Evolutionary conservation across 305 asterid genomes (phyloP), one percentile per base, ranked within the genome.

Genomic region (Fraxinus greggii): DNA sequence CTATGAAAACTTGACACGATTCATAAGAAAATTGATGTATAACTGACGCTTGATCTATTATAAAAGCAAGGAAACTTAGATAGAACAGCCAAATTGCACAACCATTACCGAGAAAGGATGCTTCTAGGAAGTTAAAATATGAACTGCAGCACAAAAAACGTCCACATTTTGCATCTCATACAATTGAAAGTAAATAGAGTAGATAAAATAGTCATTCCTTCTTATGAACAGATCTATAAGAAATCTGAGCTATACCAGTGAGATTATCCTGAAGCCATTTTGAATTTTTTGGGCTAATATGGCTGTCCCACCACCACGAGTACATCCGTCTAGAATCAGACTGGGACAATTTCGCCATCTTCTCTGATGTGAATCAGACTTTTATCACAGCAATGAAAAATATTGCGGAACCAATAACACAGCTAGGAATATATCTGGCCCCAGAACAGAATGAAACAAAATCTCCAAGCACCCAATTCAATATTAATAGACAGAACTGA

Each of bases 241-340:
- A 15, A 79, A 79, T 9, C 33, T 36, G n/a, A 63, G 69, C n/a
- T 45, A 65, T 90, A 95, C 98, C 98, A 86, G 97, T 93, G 87
- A 97, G 99, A 90, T 97, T 97, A 79, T 97, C 97, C 91, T 93
- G 92, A 79, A 97, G 98, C 99, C 98, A 97, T 87, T 93, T 97
- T 36, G 99, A 97, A 82, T 97, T 97, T 79, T 95, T 97, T 89
- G 98, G 98, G 88, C 99, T 97, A 82, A 95, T 93, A 81, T 97
- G 99, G 84, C 99, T 97, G 84, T 97, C 96, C 99, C 98, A 97
- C 99, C 99, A 97, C 99, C 99, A 97, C 10, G 99, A 95, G 81
- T 97, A 97, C 98, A 89, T 92, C 63, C 98, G 86, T 75, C 93
- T 89, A 1, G 99, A 92, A 80, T 92, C 95, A 0, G 89, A 79